Base-by-base conservation (phyloP, 768 basidiomycete genomes). In the Ephemerocybe angulata region DNA sequence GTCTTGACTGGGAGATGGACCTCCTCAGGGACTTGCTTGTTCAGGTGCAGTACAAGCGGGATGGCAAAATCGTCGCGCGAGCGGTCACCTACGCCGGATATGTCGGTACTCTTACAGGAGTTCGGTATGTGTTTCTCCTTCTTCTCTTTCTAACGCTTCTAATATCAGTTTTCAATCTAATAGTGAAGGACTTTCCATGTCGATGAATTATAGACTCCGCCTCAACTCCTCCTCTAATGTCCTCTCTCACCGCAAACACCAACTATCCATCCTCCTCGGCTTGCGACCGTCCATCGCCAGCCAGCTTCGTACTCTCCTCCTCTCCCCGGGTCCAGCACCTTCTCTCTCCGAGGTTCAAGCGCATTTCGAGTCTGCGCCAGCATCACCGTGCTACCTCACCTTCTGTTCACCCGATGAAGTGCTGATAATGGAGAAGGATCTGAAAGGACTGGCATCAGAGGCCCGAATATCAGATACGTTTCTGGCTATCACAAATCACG, bases 11-110 rank as follows among this genome's bases (percentile, higher is more conserved):
- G 72, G 66, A 63, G 3, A 75, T 73, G 72, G 70, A 72, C 12
- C 58, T 64, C 28, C 60, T 75, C 37, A 63, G 73, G 28, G 60
- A 65, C 25, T 54, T 74, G 55, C 60, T 71, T 11, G 68, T 75
- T 2, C 65, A 65, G 13, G 66, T 72, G 1, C 67, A 74, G 53
- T 74, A 73, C 55, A 55, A 72, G 1, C 65, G 69, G 1, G 63
- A 61, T 4, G 67, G 70, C 2, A 55, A 59, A 27, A 66, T 70
- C 27, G 62, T 72, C 13, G 74, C 74, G 8, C 65, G 72, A 54
- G 64, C 63, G 24, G 66, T 75, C 6, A 73, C 74, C 1, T 75
- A 75, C 52, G 74, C 72, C 28, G 72, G 74, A 13, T 74, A 74
- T 52, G 60, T 69, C 27, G 74, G 74, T 8, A 63, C 68, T 1